phyloP scores from a whole-genome alignment of 257 asterid genomes.

The Ilex asprella region DNA sequence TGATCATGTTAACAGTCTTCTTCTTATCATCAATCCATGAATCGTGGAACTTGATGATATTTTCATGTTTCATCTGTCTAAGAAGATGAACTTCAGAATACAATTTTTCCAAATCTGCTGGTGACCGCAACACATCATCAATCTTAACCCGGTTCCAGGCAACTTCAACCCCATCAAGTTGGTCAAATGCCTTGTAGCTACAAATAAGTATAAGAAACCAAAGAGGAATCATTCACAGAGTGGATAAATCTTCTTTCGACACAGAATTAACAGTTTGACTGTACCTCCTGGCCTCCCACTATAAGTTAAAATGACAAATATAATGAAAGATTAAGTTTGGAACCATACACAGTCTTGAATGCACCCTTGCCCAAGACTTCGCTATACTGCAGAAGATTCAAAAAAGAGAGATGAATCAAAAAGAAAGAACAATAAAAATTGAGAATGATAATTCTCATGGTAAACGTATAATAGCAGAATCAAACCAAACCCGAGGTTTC shows the following conservation, averaged over 20 bases:
- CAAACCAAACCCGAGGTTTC: too few species aligned
- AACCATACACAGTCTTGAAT: constrained; percentile 71
- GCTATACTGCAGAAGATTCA: constrained; percentile 42
- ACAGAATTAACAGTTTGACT: not conserved
- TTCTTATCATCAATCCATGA: constrained; percentile 77
- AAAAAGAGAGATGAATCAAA: constrained; percentile 4
- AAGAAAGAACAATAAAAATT: not conserved
- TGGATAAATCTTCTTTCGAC: not conserved
- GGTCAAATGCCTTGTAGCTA: constrained; percentile 80
- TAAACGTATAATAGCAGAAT: not conserved
- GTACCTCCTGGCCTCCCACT: not conserved
- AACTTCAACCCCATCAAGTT: constrained; percentile 70
- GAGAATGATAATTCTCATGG: not conserved
- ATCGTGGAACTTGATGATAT: constrained; percentile 44
- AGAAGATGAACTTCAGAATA: constrained; percentile 75
- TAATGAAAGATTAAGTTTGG: constrained; percentile 1
- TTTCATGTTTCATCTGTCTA: constrained; percentile 48
- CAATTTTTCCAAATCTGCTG: constrained; percentile 61
- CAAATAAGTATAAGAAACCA: not conserved
- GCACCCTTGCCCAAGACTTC: constrained; percentile 85
- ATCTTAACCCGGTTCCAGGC: constrained; percentile 81
- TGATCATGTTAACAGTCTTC: constrained; percentile 62
- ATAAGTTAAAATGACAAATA: constrained; percentile 3
- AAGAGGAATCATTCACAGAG: not conserved
- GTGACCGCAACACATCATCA: constrained; percentile 48